Conservation (phyloP, 2,329 filamentous ascomycete genomes). For the Allantophomopsis cytisporea region DNA sequence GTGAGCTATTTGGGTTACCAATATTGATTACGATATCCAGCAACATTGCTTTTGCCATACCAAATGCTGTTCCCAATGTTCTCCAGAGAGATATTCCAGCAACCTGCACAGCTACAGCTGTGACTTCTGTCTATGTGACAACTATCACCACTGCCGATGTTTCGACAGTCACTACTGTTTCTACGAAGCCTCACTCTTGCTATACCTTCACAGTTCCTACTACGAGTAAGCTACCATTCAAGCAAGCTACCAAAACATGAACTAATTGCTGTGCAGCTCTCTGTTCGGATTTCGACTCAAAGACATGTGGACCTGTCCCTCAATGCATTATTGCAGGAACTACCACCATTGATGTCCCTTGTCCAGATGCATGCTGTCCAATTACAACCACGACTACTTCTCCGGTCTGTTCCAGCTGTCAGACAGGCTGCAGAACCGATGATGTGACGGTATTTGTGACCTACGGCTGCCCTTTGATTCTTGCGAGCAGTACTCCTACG, state of each 20-base stretch:
- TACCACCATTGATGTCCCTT: slow-evolving; percentile 23
- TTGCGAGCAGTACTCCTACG: too few relatives aligned
- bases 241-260: too few relatives aligned
- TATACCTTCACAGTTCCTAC: slow-evolving; percentile 14
- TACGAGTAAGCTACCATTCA: slow-evolving; percentile 1
- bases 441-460: slow-evolving; percentile 10
- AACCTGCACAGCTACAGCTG: too few relatives aligned
- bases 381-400: slow-evolving; percentile 17
- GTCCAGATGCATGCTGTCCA: slow-evolving; percentile 23
- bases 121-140: too few relatives aligned
- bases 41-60: too few relatives aligned
- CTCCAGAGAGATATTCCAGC: too few relatives aligned
- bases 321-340: slow-evolving; percentile 7
- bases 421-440: slow-evolving; percentile 12
- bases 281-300: slow-evolving; percentile 3
- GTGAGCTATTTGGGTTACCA: too few relatives aligned
- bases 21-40: too few relatives aligned
- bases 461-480: slow-evolving; percentile 8
- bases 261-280: not conserved
- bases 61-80: too few relatives aligned
- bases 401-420: slow-evolving; percentile 13
- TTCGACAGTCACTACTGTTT: slow-evolving; percentile 4
- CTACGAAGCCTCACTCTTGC: slow-evolving; percentile 9
- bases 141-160: too few relatives aligned
- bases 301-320: slow-evolving; percentile 2